Evolutionary conservation across 129 eudicot species (phyloP).

Genomic region (Escallonia rubra): DNA sequence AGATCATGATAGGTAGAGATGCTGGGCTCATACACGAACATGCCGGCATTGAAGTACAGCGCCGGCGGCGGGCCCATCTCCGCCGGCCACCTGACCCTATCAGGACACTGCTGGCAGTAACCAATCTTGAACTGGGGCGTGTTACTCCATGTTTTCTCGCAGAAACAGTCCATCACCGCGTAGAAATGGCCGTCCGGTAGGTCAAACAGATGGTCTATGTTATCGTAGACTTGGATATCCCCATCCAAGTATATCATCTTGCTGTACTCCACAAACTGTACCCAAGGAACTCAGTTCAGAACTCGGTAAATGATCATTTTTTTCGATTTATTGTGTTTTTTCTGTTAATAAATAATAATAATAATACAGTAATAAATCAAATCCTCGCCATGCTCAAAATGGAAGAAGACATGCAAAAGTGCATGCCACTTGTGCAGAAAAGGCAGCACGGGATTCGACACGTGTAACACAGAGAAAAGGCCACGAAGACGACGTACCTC

Average conservation of each 20-base stretch:
- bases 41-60: constrained; percentile 74
- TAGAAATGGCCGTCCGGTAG: constrained; percentile 59
- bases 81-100: constrained; percentile 55
- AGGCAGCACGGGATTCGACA: too few relatives aligned
- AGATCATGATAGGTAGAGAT: constrained; percentile 38
- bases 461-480: too few relatives aligned
- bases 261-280: constrained; percentile 74
- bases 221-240: constrained; percentile 71
- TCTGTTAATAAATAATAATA: neutral
- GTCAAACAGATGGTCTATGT: constrained; percentile 78
- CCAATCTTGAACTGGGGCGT: constrained; percentile 65
- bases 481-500: constrained; percentile 33
- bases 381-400: neutral
- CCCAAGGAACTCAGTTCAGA: neutral
- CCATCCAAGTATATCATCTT: constrained; percentile 87
- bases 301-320: too few relatives aligned
- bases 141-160: constrained; percentile 85
- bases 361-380: neutral
- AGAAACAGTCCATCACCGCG: constrained; percentile 82
- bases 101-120: constrained; percentile 85
- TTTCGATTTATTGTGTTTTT: too few relatives aligned
- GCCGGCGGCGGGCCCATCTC: constrained; percentile 60
- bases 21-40: constrained; percentile 72
- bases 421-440: too few relatives aligned
- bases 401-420: too few relatives aligned